phyloP scores from a whole-genome alignment of 768 basidiomycete species.

The Rhizopogon salebrosus region DNA sequence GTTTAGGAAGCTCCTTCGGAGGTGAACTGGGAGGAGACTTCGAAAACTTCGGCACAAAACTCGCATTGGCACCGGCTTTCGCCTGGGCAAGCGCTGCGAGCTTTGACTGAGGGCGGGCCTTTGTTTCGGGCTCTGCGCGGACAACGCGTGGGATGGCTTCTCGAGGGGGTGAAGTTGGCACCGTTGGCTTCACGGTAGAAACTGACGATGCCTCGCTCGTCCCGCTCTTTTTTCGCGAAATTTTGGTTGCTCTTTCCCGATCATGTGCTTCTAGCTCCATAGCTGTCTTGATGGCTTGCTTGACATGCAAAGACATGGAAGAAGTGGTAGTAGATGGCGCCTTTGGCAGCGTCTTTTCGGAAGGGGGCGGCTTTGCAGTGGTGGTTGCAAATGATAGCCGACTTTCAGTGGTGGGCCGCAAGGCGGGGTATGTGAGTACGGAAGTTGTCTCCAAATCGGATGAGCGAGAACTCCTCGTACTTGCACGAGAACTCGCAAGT shows the following conservation, averaged over 20 bases:
- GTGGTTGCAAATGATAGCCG: slow-evolving; percentile 26
- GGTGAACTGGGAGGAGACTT: slow-evolving; percentile 18
- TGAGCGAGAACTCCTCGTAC: slow-evolving; percentile 49
- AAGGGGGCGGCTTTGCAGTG: slow-evolving; percentile 7
- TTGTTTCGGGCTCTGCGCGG: slow-evolving; percentile 13
- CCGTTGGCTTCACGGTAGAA: slow-evolving; percentile 12
- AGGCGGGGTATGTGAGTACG: slow-evolving; percentile 64
- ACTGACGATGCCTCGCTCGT: slow-evolving; percentile 17
- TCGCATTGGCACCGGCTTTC: slow-evolving; percentile 27
- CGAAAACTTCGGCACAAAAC: slow-evolving; percentile 19
- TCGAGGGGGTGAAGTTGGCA: slow-evolving; percentile 18
- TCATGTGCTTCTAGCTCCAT: slow-evolving; percentile 57
- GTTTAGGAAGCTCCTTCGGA: slow-evolving; percentile 33
- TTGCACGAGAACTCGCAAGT: slow-evolving; percentile 61
- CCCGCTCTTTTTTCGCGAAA: slow-evolving; percentile 3
- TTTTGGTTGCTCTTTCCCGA: slow-evolving; percentile 7
- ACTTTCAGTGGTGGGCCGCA: slow-evolving; percentile 66
- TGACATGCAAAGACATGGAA: slow-evolving; percentile 55
- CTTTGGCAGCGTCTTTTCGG: slow-evolving; percentile 21
- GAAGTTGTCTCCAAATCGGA: slow-evolving; percentile 52
- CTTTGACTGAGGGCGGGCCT: slow-evolving; percentile 54
- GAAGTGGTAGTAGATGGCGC: slow-evolving; percentile 32
- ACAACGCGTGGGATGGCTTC: slow-evolving; percentile 11
- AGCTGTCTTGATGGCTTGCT: slow-evolving; percentile 64
- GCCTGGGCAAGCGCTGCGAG: slow-evolving; percentile 69